Base-by-base conservation (phyloP, 768 basidiomycete species). In the Russula griseocarnosa region DNA sequence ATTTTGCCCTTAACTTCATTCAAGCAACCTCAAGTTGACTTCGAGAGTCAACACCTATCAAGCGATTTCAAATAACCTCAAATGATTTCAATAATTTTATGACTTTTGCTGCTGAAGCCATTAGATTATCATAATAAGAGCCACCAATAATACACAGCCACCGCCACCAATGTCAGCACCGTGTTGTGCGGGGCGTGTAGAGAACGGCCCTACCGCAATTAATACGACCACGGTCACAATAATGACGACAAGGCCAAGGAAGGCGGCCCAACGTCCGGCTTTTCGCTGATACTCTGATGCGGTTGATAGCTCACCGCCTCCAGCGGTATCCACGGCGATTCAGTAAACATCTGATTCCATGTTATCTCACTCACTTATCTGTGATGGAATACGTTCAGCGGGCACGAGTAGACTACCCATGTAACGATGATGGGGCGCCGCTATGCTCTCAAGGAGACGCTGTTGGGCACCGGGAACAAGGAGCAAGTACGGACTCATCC, bases 281-380 rank as follows among this genome's bases (percentile, higher is more conserved):
- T 86, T 96, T 53, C 94, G 85, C 75, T 99, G 97, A 73, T 97
- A 95, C 22, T 92, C 92, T 60, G 90, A 86, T 5, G 97, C 97
- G 18, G 89, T 90, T 2, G 82, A 85, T 38, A 98, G 81, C 74
- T 99, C 95, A 64, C 89, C 84, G 16, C 94, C 96, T 44, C 85
- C 85, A 2, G 83, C 78, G 1, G 93, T 94, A 72, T 98, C 90
- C 34, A 82, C 82, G 0, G 88, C 86, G 57, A 98, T 88, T 0
- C 88, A 91, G 18, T 87, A 88, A 44, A 99, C 86, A 71, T 98
- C 98, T 46, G 86, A 85, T 73, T 97, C 94, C 71, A 99, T 96
- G 70, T 96, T 96, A 71, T n/a, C n/a, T n/a, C n/a, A n/a, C n/a
- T n/a, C n/a, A n/a, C n/a, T n/a, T n/a, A n/a, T 98, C 96, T 98